phyloP scores from a whole-genome alignment of 148 eudicot species.

The Dysphania ambrosioides region DNA sequence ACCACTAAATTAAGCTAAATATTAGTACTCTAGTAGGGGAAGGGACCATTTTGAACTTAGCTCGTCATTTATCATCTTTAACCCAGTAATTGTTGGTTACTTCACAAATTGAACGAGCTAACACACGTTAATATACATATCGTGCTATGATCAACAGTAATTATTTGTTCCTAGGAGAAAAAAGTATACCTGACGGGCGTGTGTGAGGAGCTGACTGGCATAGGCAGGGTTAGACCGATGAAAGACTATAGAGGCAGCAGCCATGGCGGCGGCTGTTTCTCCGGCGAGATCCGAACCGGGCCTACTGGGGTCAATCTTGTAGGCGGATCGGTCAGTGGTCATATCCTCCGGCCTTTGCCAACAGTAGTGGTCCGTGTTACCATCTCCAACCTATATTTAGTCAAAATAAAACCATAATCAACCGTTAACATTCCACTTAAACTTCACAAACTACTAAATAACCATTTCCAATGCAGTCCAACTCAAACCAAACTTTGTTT shows the following conservation, averaged over 20 bases:
- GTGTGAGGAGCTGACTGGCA: slow-evolving; percentile 62
- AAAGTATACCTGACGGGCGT: slow-evolving; percentile 69
- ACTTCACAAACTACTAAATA: neutral
- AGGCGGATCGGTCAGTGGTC: slow-evolving; percentile 84
- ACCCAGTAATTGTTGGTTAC: neutral
- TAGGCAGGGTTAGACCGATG: slow-evolving; percentile 60
- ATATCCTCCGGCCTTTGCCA: slow-evolving; percentile 99
- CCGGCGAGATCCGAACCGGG: slow-evolving; percentile 98
- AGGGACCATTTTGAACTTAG: neutral
- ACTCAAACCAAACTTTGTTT: slow-evolving; percentile 7
- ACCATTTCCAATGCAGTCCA: slow-evolving; percentile 5
- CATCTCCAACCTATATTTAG: slow-evolving; percentile 80
- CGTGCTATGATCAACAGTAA: neutral
- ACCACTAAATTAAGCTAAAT: no score
- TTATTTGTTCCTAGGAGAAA: neutral
- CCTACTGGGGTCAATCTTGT: slow-evolving; percentile 65
- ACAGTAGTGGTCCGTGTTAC: slow-evolving; percentile 89
- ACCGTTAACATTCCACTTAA: slow-evolving; percentile 21
- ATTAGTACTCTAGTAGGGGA: no score
- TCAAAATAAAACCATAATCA: slow-evolving; percentile 12
- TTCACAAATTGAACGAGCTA: neutral
- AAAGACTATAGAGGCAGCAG: slow-evolving; percentile 79
- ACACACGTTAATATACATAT: neutral
- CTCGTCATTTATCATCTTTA: no score
- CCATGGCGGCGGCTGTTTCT: slow-evolving; percentile 95